Conservation (phyloP, 306 rosid genomes). For the Lathyrus aphaca region DNA sequence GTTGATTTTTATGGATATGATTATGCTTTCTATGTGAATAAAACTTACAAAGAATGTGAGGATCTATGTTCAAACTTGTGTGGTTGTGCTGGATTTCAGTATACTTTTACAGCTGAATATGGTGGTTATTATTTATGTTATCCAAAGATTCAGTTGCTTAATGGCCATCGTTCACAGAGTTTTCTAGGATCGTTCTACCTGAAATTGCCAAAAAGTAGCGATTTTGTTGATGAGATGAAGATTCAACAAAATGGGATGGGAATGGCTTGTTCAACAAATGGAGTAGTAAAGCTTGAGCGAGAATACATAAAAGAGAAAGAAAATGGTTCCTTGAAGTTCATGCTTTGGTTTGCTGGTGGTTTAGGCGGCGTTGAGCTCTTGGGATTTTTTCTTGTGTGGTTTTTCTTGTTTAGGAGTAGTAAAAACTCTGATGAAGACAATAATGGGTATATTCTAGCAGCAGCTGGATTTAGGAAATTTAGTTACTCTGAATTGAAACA, state of each 20-base stretch:
- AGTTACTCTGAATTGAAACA: slow-evolving; percentile 26
- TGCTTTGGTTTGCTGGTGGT: slow-evolving; percentile 29
- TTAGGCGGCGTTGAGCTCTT: slow-evolving; percentile 20
- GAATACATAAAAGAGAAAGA: slow-evolving; percentile 4
- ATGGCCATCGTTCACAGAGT: slow-evolving; percentile 5
- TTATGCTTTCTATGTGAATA: not conserved
- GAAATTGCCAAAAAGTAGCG: slow-evolving; percentile 16
- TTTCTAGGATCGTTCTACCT: not conserved
- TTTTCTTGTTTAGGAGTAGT: slow-evolving; percentile 4
- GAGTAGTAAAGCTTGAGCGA: not conserved
- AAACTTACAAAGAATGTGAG: slow-evolving; percentile 20
- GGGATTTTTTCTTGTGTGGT: slow-evolving; percentile 24
- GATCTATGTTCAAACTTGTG: not conserved
- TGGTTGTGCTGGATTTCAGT: slow-evolving; percentile 16
- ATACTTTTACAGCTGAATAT: not conserved
- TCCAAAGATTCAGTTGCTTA: slow-evolving; percentile 20
- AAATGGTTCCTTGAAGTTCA: slow-evolving; percentile 29
- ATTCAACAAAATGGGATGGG: slow-evolving; percentile 2
- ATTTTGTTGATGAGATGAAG: not conserved
- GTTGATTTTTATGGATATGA: slow-evolving; percentile 35
- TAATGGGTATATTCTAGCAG: slow-evolving; percentile 17
- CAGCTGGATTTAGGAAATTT: slow-evolving; percentile 18
- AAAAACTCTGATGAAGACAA: not conserved
- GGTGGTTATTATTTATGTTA: slow-evolving; percentile 24
- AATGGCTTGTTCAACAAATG: not conserved